phyloP scores from a whole-genome alignment of 306 rosid species.

The Trifolium pratense region DNA sequence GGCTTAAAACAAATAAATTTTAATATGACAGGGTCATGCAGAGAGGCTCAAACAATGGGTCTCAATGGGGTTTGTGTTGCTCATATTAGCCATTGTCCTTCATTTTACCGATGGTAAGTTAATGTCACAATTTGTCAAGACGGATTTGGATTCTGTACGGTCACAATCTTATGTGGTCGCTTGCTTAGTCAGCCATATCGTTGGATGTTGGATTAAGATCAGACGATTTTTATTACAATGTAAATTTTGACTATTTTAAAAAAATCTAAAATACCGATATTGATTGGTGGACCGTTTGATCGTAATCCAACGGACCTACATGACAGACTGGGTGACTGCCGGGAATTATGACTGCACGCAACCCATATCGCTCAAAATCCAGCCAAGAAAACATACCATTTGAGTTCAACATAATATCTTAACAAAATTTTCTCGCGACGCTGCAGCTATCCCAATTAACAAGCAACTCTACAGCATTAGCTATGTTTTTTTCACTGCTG shows the following conservation, averaged over 20 bases:
- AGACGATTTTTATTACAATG: background rate
- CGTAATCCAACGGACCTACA: background rate
- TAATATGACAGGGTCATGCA: slow-evolving; percentile 59
- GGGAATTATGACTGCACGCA: background rate
- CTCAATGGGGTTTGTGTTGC: slow-evolving; percentile 65
- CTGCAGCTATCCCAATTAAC: slow-evolving; percentile 84
- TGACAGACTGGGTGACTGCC: background rate
- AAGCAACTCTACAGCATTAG: slow-evolving; percentile 90
- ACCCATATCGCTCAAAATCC: background rate
- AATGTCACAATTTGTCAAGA: background rate
- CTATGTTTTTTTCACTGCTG: slow-evolving; percentile 90
- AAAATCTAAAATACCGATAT: no score
- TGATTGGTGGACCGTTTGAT: no score
- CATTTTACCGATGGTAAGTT: slow-evolving; percentile 77
- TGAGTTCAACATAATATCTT: background rate
- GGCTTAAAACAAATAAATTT: slow-evolving; percentile 20
- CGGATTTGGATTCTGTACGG: no score
- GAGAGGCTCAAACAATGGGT: slow-evolving; percentile 91
- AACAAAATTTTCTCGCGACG: background rate
- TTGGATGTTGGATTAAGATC: background rate
- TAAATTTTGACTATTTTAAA: background rate
- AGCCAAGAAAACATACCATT: background rate
- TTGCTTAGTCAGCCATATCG: no score
- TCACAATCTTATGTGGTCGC: no score
- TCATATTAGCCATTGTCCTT: slow-evolving; percentile 69